phyloP scores from a whole-genome alignment of 2,329 filamentous ascomycete species.

The Esteya vermicola region DNA sequence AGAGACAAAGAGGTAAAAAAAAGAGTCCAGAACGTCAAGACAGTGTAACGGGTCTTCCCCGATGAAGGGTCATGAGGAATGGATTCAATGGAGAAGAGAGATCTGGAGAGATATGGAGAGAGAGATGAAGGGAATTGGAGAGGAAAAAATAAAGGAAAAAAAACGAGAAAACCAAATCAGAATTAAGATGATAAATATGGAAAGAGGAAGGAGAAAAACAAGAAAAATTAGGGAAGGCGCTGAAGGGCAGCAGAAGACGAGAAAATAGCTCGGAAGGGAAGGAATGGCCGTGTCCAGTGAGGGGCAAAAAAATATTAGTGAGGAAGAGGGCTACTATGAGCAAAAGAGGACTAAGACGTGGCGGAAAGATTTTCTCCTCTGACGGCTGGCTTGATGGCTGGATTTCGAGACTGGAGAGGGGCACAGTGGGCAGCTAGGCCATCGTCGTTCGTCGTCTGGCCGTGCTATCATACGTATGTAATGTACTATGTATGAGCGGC shows the following conservation, averaged over 20 bases:
- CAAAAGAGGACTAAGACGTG: constrained; percentile 7
- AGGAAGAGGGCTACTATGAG: no score
- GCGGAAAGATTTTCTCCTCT: constrained; percentile 1
- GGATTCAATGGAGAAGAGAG: neutral
- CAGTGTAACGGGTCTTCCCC: no score
- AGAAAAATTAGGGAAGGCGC: constrained; percentile 3
- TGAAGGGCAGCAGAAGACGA: neutral
- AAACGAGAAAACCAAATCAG: neutral
- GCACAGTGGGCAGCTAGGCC: neutral
- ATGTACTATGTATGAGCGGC: no score
- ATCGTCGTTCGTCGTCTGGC: constrained; percentile 1
- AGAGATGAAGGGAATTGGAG: neutral
- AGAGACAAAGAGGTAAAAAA: neutral
- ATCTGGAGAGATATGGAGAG: neutral
- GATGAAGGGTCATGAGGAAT: neutral
- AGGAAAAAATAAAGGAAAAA: neutral
- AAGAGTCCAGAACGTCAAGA: no score
- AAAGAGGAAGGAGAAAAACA: neutral
- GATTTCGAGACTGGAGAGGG: neutral
- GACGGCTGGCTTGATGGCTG: no score
- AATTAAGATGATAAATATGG: no score
- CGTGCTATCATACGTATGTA: neutral
- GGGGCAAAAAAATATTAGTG: constrained; percentile 9
- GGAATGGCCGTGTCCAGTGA: constrained; percentile 8
- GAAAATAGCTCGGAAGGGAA: constrained; percentile 9